phyloP scores from a whole-genome alignment of 495 filamentous ascomycete species.

The Pyrenula massariospora region DNA sequence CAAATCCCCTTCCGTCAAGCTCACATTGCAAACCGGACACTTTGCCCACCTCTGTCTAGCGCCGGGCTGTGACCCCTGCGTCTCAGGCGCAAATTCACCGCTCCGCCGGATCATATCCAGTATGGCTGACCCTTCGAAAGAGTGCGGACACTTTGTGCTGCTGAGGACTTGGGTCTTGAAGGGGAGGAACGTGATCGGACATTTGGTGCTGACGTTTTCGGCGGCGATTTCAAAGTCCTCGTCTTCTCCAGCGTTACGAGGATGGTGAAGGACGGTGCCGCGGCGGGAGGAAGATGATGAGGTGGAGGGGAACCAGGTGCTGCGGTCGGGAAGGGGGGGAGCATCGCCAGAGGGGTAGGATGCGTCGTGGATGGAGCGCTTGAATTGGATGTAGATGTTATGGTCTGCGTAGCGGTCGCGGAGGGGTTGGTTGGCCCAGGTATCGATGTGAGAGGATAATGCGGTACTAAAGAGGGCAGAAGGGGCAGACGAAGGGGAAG shows the following conservation, averaged over 20 bases:
- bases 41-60: slow-evolving; percentile 1
- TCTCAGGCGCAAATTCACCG: slow-evolving; percentile 13
- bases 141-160: slow-evolving; percentile 71
- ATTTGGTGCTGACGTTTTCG: slow-evolving; percentile 60
- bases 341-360: slow-evolving; percentile 51
- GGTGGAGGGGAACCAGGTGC: slow-evolving; percentile 53
- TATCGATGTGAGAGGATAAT: not conserved
- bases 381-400: slow-evolving; percentile 72
- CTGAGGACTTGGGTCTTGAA: slow-evolving; percentile 60
- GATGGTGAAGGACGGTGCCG: slow-evolving; percentile 13
- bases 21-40: slow-evolving; percentile 36
- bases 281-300: slow-evolving; percentile 1
- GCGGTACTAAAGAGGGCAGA: slow-evolving; percentile 2
- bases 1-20: slow-evolving; percentile 28
- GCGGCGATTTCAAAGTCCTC: slow-evolving; percentile 64
- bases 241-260: slow-evolving; percentile 21
- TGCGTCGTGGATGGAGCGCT: slow-evolving; percentile 65
- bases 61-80: not conserved
- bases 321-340: slow-evolving; percentile 51
- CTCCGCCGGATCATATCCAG: slow-evolving; percentile 43
- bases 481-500: not conserved
- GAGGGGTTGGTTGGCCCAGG: not conserved
- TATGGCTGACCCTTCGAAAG: slow-evolving; percentile 68
- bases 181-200: slow-evolving; percentile 65
- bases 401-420: slow-evolving; percentile 50